Base-by-base conservation (phyloP, 495 filamentous ascomycete species). In the Hypoxylon crocopeplum region DNA sequence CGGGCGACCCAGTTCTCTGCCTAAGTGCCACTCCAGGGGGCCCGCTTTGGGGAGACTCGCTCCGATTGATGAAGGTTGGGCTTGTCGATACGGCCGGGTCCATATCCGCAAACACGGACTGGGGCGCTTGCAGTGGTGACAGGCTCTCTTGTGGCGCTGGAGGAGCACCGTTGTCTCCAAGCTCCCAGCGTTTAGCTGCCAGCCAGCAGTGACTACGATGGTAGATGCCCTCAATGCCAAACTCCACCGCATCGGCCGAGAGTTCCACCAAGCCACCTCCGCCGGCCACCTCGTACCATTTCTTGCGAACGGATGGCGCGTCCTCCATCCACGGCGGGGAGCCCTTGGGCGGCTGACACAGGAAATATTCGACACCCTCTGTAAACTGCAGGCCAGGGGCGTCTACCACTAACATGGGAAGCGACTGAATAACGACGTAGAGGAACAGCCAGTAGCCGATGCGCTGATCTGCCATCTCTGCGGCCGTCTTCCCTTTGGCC, bases 371-470 rank as follows among this genome's bases (percentile, higher is more conserved):
- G 8, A 96, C 92, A 3, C 86, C 88, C 22, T 96, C 85, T 0
- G 82, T 88, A 60, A 81, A 93, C 52, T 82, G 81, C 33, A 96
- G 72, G 8, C 84, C 89, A 1, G 89, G 89, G 2, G 91, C 92
- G 74, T 98, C 95, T 20, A 95, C 83, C 1, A 95, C 89, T 3
- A 97, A 78, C 80, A 97, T 84, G 1, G 95, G 95, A 11, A 98
- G 83, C 0, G 91, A 87, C 72, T 98, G 93, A 10, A 98, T 79
- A 11, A 96, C 84, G 19, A 87, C 89, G 70, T 98, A 98, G 37
- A 97, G 77, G 80, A 98, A 96, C 34, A 98, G 82, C 95, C 95
- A 98, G 67, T 93, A 85, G 13, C 94, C 94, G 27, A 86, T 82
- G 19, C 94, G 85, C 52, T 91, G 80, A 62, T 96, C 90, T 15